A percentile compares a stretch with the other conserved stretches of the same genome.
Evolutionary conservation across 768 basidiomycete genomes (phyloP).

Genomic region (Dendrothele bispora): DNA sequence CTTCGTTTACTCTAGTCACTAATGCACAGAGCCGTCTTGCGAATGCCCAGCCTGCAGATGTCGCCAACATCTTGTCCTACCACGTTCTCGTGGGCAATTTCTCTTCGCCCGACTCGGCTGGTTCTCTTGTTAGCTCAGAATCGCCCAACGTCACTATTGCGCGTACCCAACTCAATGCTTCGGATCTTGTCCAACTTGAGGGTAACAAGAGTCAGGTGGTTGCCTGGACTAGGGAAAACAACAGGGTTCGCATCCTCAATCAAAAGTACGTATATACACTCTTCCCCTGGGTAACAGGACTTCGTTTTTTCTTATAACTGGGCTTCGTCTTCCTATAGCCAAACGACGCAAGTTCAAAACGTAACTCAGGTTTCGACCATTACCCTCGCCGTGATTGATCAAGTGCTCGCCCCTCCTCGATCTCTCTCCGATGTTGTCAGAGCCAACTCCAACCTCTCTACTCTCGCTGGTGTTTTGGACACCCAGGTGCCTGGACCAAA

Average conservation of each 20-base stretch:
- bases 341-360: constrained; percentile 37
- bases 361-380: constrained; percentile 16
- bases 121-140: constrained; percentile 33
- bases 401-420: constrained; percentile 54
- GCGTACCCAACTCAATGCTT: constrained; percentile 57
- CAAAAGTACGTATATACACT: constrained; percentile 37
- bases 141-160: constrained; percentile 64
- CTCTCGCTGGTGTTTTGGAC: constrained; percentile 32
- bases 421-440: constrained; percentile 42
- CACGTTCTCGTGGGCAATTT: constrained; percentile 51
- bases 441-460: constrained; percentile 39
- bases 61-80: constrained; percentile 47
- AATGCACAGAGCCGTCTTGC: not conserved
- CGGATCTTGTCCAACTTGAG: constrained; percentile 51
- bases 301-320: constrained; percentile 11
- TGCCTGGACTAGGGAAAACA: constrained; percentile 40
- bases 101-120: constrained; percentile 8
- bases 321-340: constrained; percentile 33
- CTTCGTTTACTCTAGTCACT: not conserved
- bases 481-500: constrained; percentile 23
- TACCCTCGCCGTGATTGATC: constrained; percentile 48
- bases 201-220: constrained; percentile 60
- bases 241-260: constrained; percentile 47
- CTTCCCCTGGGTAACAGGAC: not conserved
- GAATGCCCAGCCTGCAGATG: not conserved